Conservation (phyloP, 2,329 filamentous ascomycete species). For the Phyllosticta citrichinensis region DNA sequence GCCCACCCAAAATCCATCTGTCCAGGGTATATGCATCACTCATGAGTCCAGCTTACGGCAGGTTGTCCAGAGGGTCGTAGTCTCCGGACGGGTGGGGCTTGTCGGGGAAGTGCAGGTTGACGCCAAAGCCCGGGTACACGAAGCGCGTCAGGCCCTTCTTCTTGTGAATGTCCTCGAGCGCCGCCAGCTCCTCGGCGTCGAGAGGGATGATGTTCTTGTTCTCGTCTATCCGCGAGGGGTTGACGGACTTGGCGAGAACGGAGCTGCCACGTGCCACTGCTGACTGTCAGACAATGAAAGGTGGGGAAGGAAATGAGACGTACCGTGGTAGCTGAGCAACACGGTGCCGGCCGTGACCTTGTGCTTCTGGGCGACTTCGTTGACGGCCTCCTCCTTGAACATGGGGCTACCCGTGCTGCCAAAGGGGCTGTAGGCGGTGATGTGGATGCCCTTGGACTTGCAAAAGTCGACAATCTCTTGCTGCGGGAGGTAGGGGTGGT, state of each 20-base stretch:
- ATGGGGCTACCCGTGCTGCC: slow-evolving; percentile 40
- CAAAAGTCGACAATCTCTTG: slow-evolving; percentile 62
- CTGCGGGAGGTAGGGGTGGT: slow-evolving; percentile 62
- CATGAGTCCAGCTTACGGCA: not conserved
- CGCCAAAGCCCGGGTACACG: slow-evolving; percentile 40
- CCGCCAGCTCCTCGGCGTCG: slow-evolving; percentile 51
- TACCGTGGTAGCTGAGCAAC: slow-evolving; percentile 63
- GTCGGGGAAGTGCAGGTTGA: slow-evolving; percentile 40
- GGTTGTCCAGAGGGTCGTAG: slow-evolving; percentile 6
- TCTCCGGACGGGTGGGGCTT: slow-evolving; percentile 20
- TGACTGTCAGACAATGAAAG: slow-evolving; percentile 3
- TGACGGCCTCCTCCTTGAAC: slow-evolving; percentile 38
- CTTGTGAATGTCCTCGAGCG: slow-evolving; percentile 36
- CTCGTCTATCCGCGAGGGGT: slow-evolving; percentile 55
- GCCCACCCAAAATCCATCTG: not conserved
- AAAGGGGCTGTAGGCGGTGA: slow-evolving; percentile 56
- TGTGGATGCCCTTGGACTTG: slow-evolving; percentile 56
- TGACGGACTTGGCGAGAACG: slow-evolving; percentile 66
- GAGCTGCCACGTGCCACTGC: slow-evolving; percentile 58
- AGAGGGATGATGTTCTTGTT: slow-evolving; percentile 59
- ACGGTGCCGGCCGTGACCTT: slow-evolving; percentile 43
- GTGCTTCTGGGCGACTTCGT: slow-evolving; percentile 41
- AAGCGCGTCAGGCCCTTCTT: slow-evolving; percentile 37
- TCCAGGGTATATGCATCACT: not conserved
- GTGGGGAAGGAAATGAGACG: slow-evolving; percentile 19